Evolutionary conservation across 108 stramenopile genomes (phyloP).

Genomic region (Epithemia pelagica): DNA sequence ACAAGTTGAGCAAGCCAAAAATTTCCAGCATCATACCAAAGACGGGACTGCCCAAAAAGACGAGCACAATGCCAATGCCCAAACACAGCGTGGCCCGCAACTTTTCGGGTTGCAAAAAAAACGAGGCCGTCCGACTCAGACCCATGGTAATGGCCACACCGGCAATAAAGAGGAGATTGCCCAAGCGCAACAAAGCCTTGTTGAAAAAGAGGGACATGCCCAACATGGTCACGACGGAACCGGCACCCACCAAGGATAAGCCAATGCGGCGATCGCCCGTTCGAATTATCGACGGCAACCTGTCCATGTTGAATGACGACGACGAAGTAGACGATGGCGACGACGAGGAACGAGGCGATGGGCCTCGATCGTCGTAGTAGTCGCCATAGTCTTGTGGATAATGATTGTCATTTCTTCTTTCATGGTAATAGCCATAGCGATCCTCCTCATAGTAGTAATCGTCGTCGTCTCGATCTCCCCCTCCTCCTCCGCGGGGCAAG

Average conservation of each 20-base stretch:
- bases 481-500: neutral
- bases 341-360: neutral
- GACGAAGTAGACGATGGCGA: neutral
- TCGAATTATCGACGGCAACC: slow-evolving; percentile 19
- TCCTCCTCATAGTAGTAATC: slow-evolving; percentile 2
- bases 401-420: neutral
- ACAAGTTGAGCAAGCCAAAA: slow-evolving; percentile 91
- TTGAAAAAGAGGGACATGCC: slow-evolving; percentile 93
- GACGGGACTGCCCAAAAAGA: slow-evolving; percentile 82
- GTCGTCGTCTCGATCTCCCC: neutral
- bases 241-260: slow-evolving; percentile 57
- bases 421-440: neutral
- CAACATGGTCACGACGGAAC: slow-evolving; percentile 61
- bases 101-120: slow-evolving; percentile 84
- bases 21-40: slow-evolving; percentile 85
- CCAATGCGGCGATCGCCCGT: slow-evolving; percentile 68
- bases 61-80: slow-evolving; percentile 67
- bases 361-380: slow-evolving; percentile 3
- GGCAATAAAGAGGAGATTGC: slow-evolving; percentile 78
- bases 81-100: slow-evolving; percentile 81
- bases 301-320: neutral
- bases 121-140: slow-evolving; percentile 76
- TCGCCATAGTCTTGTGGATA: neutral
- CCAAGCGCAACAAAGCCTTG: slow-evolving; percentile 88
- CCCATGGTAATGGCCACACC: slow-evolving; percentile 88